Conservation (phyloP, 208 protist genomes). For the Trypanosoma mega region DNA sequence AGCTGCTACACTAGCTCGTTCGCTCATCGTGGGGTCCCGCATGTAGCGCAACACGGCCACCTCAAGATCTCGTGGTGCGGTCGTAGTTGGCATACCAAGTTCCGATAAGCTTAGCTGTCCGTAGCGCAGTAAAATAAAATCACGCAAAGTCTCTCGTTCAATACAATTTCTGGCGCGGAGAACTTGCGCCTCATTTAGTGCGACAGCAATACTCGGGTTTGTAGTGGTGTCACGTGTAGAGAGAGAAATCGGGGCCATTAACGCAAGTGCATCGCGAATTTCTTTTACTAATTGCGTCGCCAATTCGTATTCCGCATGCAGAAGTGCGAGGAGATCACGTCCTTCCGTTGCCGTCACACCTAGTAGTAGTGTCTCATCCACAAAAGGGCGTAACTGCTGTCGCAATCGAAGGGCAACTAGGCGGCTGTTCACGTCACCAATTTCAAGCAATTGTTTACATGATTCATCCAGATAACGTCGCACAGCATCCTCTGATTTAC, state of each 20-base stretch:
- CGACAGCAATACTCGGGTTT: conserved; percentile 15
- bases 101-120: conserved; percentile 51
- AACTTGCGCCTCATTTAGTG: conserved; percentile 29
- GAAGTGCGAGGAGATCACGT: conserved; percentile 10
- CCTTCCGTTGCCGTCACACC: conserved; percentile 2
- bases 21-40: conserved; percentile 43
- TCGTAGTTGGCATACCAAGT: conserved; percentile 49
- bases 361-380: conserved; percentile 25
- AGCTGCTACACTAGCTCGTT: conserved; percentile 6
- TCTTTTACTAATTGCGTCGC: conserved; percentile 19
- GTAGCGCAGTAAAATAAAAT: conserved; percentile 42
- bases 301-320: conserved; percentile 23
- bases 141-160: conserved; percentile 33
- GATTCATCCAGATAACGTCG: conserved; percentile 11
- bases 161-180: conserved; percentile 36
- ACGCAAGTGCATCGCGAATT: conserved; percentile 9
- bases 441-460: conserved; percentile 9
- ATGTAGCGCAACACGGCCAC: conserved; percentile 62
- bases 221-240: conserved; percentile 6
- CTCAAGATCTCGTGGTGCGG: conserved; percentile 50
- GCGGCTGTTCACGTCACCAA: conserved; percentile 23
- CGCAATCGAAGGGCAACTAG: conserved; percentile 14
- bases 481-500: conserved; percentile 6
- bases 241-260: conserved; percentile 15
- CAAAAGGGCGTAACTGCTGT: conserved; percentile 20